Evolutionary conservation across 2,329 filamentous ascomycete species (phyloP).

Genomic region (Ophiosphaerella narmari): DNA sequence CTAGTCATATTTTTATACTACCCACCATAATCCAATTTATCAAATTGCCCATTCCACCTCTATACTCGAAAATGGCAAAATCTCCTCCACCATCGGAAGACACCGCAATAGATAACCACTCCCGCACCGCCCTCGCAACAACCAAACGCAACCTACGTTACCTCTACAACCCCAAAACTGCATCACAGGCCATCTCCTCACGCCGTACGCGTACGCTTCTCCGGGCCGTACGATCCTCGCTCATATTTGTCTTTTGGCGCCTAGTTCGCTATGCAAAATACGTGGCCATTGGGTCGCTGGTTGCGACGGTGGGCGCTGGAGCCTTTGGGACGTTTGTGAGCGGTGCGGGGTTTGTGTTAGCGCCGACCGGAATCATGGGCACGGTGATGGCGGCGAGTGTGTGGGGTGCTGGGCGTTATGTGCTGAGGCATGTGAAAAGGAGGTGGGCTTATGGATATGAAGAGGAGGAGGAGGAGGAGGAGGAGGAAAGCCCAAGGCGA

Average conservation of each 20-base stretch:
- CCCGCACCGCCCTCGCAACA: constrained; percentile 30
- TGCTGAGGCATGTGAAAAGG: constrained; percentile 38
- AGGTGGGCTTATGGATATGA: constrained; percentile 26
- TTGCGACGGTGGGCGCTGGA: constrained; percentile 46
- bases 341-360: constrained; percentile 49
- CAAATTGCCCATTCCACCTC: too few relatives aligned
- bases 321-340: constrained; percentile 44
- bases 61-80: too few relatives aligned
- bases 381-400: constrained; percentile 43
- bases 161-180: constrained; percentile 43
- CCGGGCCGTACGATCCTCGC: constrained; percentile 43
- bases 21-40: too few relatives aligned
- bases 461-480: constrained; percentile 14
- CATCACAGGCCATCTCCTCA: constrained; percentile 30
- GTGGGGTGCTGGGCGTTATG: constrained; percentile 48
- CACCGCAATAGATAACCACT: constrained; percentile 24
- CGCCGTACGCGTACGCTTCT: constrained; percentile 48
- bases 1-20: too few relatives aligned
- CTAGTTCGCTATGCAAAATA: constrained; percentile 51
- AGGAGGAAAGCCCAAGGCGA: constrained; percentile 5
- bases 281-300: constrained; percentile 47
- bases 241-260: constrained; percentile 51
- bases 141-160: constrained; percentile 43
- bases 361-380: constrained; percentile 48
- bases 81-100: constrained; percentile 4